Conservation (phyloP, 148 eudicot species). For the Vaccinium corymbosum region DNA sequence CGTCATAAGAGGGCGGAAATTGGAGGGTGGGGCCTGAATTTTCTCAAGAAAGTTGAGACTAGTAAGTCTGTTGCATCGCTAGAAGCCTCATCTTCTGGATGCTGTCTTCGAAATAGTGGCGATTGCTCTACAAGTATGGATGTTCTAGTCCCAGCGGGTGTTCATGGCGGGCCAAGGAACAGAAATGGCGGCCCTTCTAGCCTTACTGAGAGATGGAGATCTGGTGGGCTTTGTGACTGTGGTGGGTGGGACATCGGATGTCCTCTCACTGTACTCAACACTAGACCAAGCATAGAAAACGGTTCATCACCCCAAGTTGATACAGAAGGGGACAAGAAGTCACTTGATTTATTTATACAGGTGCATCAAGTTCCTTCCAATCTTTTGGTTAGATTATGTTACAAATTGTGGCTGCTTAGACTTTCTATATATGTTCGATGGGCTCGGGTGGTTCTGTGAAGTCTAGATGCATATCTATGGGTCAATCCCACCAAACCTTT, state of each 20-base stretch:
- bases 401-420: background rate
- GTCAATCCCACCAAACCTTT: background rate
- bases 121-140: slow-evolving; percentile 53
- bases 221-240: slow-evolving; percentile 74
- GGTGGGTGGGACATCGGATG: slow-evolving; percentile 99
- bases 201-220: slow-evolving; percentile 72
- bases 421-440: background rate
- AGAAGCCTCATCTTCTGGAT: slow-evolving; percentile 24
- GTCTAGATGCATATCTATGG: background rate
- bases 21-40: slow-evolving; percentile 90
- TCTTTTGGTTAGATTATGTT: background rate
- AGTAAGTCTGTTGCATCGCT: slow-evolving; percentile 20
- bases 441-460: background rate
- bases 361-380: slow-evolving; percentile 26
- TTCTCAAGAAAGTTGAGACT: slow-evolving; percentile 52
- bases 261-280: slow-evolving; percentile 53
- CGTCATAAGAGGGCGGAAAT: slow-evolving; percentile 26
- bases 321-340: slow-evolving; percentile 35
- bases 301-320: slow-evolving; percentile 25
- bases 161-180: slow-evolving; percentile 74
- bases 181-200: slow-evolving; percentile 55
- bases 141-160: slow-evolving; percentile 61
- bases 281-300: slow-evolving; percentile 31
- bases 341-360: slow-evolving; percentile 51
- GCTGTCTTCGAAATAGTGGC: slow-evolving; percentile 20